A percentile compares a stretch with the other conserved stretches of the same genome.
Evolutionary conservation across 2,329 filamentous ascomycete species (phyloP).

Genomic region (Alternaria sp.): DNA sequence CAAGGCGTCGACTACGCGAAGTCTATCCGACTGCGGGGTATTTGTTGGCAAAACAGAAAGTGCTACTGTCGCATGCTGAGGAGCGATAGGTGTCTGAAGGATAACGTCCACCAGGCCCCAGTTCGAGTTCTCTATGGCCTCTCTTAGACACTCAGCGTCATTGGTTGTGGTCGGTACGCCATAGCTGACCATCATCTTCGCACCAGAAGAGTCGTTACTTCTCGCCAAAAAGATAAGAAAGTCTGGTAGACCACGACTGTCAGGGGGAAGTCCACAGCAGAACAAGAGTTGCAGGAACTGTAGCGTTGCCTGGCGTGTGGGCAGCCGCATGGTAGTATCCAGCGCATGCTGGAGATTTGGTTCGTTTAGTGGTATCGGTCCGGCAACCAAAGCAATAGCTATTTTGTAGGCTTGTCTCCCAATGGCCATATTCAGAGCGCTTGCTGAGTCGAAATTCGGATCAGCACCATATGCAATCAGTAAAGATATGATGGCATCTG

Average conservation of each 20-base stretch:
- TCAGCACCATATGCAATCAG: conserved; percentile 46
- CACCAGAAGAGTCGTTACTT: conserved; percentile 39
- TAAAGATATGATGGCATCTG: conserved; percentile 39
- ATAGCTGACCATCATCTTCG: conserved; percentile 43
- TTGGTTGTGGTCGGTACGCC: conserved; percentile 42
- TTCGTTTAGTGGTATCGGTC: conserved; percentile 33
- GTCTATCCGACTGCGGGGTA: conserved; percentile 32
- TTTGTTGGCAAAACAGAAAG: conserved; percentile 34
- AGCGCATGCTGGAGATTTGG: conserved; percentile 41
- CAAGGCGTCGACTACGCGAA: conserved; percentile 37
- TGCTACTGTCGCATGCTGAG: conserved; percentile 40
- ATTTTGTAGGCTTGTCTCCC: conserved; percentile 41
- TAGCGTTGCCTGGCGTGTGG: conserved; percentile 37
- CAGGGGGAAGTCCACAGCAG: conserved; percentile 44
- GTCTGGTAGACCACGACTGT: conserved; percentile 37
- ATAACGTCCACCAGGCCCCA: conserved; percentile 42
- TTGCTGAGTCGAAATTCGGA: conserved; percentile 47
- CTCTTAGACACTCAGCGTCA: conserved; percentile 42
- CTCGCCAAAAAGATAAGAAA: conserved; percentile 42
- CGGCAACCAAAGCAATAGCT: conserved; percentile 40
- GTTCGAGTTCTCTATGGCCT: conserved; percentile 39
- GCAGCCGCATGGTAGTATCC: conserved; percentile 40
- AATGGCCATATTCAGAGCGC: conserved; percentile 45
- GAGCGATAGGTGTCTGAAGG: conserved; percentile 33
- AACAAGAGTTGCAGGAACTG: conserved; percentile 45